Evolutionary conservation across 2,329 filamentous ascomycete species (phyloP).

Genomic region (Raffaelea ambrosiae): DNA sequence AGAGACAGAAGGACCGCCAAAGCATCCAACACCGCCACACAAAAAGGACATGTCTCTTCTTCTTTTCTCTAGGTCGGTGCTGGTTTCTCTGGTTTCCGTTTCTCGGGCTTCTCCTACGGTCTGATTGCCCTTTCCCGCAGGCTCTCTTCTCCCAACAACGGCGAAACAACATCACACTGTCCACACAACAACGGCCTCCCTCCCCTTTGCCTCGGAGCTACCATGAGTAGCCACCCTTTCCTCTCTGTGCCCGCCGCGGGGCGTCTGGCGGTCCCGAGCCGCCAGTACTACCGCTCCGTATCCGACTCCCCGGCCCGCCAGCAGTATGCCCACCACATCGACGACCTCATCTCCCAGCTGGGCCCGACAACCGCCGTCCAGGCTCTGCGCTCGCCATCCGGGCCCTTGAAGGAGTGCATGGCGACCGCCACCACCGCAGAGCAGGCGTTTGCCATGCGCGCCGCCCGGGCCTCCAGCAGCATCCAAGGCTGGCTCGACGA

Average conservation of each 20-base stretch:
- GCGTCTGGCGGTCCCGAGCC: slow-evolving; percentile 28
- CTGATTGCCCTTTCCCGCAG: no score
- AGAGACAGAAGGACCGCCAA: no score
- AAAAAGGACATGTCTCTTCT: no score
- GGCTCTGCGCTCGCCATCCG: slow-evolving; percentile 46
- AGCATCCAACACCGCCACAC: no score
- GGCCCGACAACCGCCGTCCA: slow-evolving; percentile 53
- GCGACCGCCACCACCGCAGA: slow-evolving; percentile 55
- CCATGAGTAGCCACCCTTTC: slow-evolving; percentile 27
- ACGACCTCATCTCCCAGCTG: slow-evolving; percentile 54
- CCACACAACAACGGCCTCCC: no score
- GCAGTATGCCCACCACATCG: slow-evolving; percentile 25
- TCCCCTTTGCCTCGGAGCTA: slow-evolving; percentile 3
- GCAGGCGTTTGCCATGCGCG: slow-evolving; percentile 61
- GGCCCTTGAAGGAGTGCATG: slow-evolving; percentile 49
- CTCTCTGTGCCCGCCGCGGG: slow-evolving; percentile 25
- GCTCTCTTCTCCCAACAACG: no score
- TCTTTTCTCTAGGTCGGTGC: no score
- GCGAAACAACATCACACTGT: no score
- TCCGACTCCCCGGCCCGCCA: slow-evolving; percentile 39
- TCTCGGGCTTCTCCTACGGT: no score
- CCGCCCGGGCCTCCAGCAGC: slow-evolving; percentile 61
- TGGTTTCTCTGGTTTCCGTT: no score
- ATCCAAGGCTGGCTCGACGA: slow-evolving; percentile 71
- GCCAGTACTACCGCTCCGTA: slow-evolving; percentile 25